Base-by-base conservation (phyloP, 495 filamentous ascomycete genomes). In the Xylaria intraflava region DNA sequence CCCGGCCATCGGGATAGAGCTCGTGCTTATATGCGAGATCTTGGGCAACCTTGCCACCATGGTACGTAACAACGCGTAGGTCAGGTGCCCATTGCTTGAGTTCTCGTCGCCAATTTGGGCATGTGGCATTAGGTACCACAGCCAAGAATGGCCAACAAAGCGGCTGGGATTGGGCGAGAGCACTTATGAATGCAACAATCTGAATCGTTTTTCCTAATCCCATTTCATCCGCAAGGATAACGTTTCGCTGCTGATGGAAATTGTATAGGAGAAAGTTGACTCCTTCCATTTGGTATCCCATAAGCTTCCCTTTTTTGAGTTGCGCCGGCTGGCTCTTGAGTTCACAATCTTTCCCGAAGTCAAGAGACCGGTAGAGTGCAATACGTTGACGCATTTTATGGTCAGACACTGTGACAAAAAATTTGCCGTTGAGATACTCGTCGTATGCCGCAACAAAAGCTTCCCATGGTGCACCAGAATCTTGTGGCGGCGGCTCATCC, bases 141-240 rank as follows among this genome's bases (percentile, higher is more conserved):
- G 97, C 75, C 9, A 99, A 73, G 64, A 97, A 99, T 0, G 94
- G 94, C 81, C 87, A 99, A 65, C 89, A 87, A 43, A 77, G 77
- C 38, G 92, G 90, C 29, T 68, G 65, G 26, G 88, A 82, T 57
- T 87, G 76, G 26, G 87, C 78, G n/a, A 99, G 68, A 12, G 86
- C 81, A 8, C 87, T 81, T 8, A 99, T 72, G 46, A 95, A 79
- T 2, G 82, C 83, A 49, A 99, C 90, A 46, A 96, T 81, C 66
- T 99, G 94, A 43, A 99, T 87, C 0, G 94, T 99, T 74, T 99
- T 99, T 23, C 94, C 94, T 9, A 99, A 82, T 4, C 94, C 94
- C 94, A 99, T 99, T 65, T 99, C 94, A 60, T 99, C 94, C 2
- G 94, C 94, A 2, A 99, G 80, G 61, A 99, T 93, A n/a, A 86